phyloP scores from a whole-genome alignment of 2,329 filamentous ascomycete species.

The Hirsutella minnesotensis region DNA sequence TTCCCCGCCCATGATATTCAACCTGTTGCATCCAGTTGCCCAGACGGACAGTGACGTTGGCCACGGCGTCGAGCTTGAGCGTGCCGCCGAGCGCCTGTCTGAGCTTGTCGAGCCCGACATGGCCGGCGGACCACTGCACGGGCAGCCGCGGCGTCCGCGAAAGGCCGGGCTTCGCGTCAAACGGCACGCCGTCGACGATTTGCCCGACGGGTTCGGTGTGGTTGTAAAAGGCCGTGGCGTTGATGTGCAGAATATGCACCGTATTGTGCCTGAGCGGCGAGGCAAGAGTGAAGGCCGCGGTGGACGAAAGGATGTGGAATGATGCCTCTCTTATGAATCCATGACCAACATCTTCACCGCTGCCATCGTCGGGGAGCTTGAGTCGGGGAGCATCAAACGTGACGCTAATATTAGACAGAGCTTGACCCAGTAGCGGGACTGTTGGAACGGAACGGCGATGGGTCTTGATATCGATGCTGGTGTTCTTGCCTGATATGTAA shows the following conservation, averaged over 20 bases:
- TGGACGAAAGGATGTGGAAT: slow-evolving; percentile 77
- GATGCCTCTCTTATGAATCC: slow-evolving; percentile 79
- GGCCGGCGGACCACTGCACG: slow-evolving; percentile 66
- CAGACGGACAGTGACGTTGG: slow-evolving; percentile 62
- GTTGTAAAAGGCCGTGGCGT: slow-evolving; percentile 80
- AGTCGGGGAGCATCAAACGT: slow-evolving; percentile 62
- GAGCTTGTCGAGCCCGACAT: slow-evolving; percentile 74
- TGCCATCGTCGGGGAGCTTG: slow-evolving; percentile 37
- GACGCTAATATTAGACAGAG: slow-evolving; percentile 60
- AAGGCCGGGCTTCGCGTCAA: slow-evolving; percentile 64
- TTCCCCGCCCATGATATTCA: slow-evolving; percentile 57
- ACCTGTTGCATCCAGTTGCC: slow-evolving; percentile 64
- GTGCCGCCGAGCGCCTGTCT: slow-evolving; percentile 68
- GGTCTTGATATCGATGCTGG: slow-evolving; percentile 60
- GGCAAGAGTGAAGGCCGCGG: slow-evolving; percentile 70
- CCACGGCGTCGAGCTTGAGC: slow-evolving; percentile 67
- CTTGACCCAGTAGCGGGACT: slow-evolving; percentile 58
- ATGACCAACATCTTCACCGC: slow-evolving; percentile 22
- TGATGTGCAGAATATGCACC: slow-evolving; percentile 65
- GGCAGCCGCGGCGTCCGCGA: slow-evolving; percentile 66
- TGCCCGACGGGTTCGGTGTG: slow-evolving; percentile 64
- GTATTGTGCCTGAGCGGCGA: slow-evolving; percentile 67
- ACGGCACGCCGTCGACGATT: slow-evolving; percentile 63
- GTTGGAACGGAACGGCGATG: slow-evolving; percentile 63
- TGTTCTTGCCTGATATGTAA: slow-evolving; percentile 82